Evolutionary conservation across 139 green algal genomes (phyloP).

Genomic region (Chlamydomonas schloesseri): DNA sequence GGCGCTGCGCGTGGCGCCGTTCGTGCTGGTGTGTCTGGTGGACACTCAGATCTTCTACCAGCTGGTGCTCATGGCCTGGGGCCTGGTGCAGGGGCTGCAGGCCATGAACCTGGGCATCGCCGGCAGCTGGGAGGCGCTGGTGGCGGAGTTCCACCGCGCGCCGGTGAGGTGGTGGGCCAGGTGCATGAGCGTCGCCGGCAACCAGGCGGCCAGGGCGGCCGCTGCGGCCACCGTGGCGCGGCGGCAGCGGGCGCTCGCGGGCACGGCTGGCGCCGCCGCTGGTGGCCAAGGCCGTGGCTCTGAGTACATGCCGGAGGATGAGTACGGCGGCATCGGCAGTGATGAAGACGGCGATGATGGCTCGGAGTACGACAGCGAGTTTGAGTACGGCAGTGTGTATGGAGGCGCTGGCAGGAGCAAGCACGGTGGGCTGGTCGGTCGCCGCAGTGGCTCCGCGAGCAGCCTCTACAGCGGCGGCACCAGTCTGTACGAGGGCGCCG

Average conservation of each 20-base stretch:
- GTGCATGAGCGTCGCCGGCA: constrained; percentile 25
- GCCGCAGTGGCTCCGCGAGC: no score
- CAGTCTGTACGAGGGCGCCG: no score
- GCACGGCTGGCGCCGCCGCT: neutral
- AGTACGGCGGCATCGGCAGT: neutral
- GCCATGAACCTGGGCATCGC: constrained; percentile 25
- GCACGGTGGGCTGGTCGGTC: no score
- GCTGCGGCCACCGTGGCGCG: neutral
- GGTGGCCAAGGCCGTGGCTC: no score
- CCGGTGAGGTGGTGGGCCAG: constrained; percentile 16
- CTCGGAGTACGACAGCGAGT: neutral
- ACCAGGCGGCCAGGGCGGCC: neutral
- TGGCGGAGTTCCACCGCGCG: constrained; percentile 23
- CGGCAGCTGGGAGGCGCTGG: constrained; percentile 5
- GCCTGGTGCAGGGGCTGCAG: constrained; percentile 14
- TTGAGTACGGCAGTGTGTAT: no score
- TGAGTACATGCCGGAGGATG: neutral
- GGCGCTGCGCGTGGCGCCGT: constrained; percentile 44
- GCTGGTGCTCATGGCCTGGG: constrained; percentile 25
- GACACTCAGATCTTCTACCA: constrained; percentile 66
- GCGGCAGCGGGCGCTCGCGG: neutral
- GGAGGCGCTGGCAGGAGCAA: no score
- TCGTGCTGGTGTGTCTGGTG: constrained; percentile 58
- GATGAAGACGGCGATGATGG: no score
- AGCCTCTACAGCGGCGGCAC: no score